Evolutionary conservation across 352 stramenopile species (phyloP), one percentile per base, ranked within the genome.

Genomic region (Achlya hypogyna): DNA sequence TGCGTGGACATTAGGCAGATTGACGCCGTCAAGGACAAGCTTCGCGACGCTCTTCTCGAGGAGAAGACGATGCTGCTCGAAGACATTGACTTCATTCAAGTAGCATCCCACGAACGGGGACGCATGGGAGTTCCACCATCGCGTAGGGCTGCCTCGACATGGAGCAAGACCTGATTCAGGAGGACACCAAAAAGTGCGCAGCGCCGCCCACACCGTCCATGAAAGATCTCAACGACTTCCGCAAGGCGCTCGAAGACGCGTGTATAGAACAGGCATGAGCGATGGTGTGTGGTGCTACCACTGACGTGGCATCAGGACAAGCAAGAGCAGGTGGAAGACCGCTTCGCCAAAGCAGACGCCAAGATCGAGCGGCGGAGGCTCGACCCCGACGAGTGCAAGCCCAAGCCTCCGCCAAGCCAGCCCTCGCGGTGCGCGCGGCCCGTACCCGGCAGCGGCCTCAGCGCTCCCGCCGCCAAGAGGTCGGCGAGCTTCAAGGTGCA

Each of bases 81-180:
- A 69, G 84, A 93, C 59, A 89, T 93, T 20, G 84, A 93, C 27
- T 93, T 93, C 64, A 86, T 91, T 12, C 84, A 93, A 76, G 84
- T 89, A 34, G 29, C 53, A 31, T 42, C 4, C 8, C 34, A 9
- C 31, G 62, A 49, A 29, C 20, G 34, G 31, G 62, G 2, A 22
- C 4, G 28, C 25, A 28, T 2, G 27, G 25, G 35, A 12, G 12
- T 38, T 27, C 3, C 18, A n/a, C 28, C 27, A 22, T 69, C 35
- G 27, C 22, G 5, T 52, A 92, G 83, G 72, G 81, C 27, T 93
- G 84, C 53, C 74, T 93, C 22, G 84, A 93, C 71, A 93, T 93
- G 84, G 84, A 93, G 54, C 80, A 93, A 51, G 84, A 91, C 64
- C 71, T 93, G 18, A 82, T 93, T 25, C 82, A 91, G 35, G 82